Percentiles rank a stretch among this genome's conserved stretches.
Conservation (phyloP, 2,329 filamentous ascomycete species). For the Colletotrichum tanaceti region DNA sequence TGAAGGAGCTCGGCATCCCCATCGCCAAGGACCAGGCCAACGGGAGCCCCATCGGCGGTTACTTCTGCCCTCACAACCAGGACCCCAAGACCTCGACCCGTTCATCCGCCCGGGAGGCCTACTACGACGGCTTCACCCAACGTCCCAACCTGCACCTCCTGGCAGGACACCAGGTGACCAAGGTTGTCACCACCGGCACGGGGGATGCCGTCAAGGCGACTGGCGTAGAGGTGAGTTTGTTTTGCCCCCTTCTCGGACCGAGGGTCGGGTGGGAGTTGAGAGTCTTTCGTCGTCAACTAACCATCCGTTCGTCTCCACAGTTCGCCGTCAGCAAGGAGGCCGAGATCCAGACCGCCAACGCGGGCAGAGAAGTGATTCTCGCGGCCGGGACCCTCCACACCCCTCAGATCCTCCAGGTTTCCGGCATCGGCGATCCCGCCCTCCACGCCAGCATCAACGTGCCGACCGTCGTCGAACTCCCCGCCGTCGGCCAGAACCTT, state of each 20-base stretch:
- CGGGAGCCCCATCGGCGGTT: conserved; percentile 41
- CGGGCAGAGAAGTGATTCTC: conserved; percentile 54
- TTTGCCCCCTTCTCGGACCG: too few relatives aligned
- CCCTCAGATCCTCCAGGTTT: conserved; percentile 60
- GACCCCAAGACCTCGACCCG: conserved; percentile 45
- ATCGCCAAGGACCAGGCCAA: conserved; percentile 39
- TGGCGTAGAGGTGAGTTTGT: conserved; percentile 40
- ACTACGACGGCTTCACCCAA: conserved; percentile 44
- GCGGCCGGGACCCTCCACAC: conserved; percentile 55
- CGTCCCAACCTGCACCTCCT: conserved; percentile 47
- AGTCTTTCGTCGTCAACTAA: conserved; percentile 2
- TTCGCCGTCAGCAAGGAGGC: conserved; percentile 25
- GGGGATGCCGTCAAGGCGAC: conserved; percentile 37
- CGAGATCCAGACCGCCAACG: conserved; percentile 22
- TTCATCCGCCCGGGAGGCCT: conserved; percentile 46
- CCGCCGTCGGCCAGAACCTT: conserved; percentile 40
- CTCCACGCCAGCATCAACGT: conserved; percentile 36
- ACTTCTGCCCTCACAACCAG: conserved; percentile 43
- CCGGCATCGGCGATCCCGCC: conserved; percentile 56
- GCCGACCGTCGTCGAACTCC: conserved; percentile 35
- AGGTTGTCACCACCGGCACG: conserved; percentile 37
- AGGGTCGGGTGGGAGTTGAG: too few relatives aligned
- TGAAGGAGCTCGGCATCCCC: conserved; percentile 41
- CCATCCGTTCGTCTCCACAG: not conserved
- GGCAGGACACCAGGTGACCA: conserved; percentile 46